Base-by-base conservation (phyloP, 352 stramenopile species). In the Phytophthora multivora region DNA sequence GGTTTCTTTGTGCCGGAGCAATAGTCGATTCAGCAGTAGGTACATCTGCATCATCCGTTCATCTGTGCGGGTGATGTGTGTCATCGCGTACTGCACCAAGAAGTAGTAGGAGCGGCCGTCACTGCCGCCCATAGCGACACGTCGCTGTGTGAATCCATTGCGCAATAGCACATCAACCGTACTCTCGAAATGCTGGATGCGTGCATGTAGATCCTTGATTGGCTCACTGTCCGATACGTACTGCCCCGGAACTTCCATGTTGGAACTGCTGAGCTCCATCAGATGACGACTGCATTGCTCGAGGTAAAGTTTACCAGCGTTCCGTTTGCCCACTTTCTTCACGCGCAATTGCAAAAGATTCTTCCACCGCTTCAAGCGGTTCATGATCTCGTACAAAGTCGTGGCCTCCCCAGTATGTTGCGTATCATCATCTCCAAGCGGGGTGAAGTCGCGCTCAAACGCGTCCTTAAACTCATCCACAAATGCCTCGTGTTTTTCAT, bases 21-120 rank as follows among this genome's bases (percentile, higher is more conserved):
- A 56, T 39, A 97, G 57, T 13, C 88, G 80, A 59, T 96, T 97
- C 31, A 97, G 66, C 60, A 98, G 69, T 46, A 95, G 59, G 66
- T 97, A 95, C 86, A 98, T 93, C 54, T 98, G 92, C 75, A 95
- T 94, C 77, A 97, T 95, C n/a, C 92, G 84, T 69, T 97, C 91
- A 70, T 98, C 91, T n/a, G 88, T 97, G 36, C 90, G 88, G 18
- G 92, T 98, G 48, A 96, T 93, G 73, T 98, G 89, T 18, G 92
- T 96, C 81, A 96, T 96, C 13, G 91, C 88, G 57, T 96, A 97
- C 64, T 98, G 92, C 26, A 97, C 89, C 49, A 98, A 42, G 66
- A 98, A 98, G 63, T 92, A 93, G 69, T 97, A 96, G 4, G 76
- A 63, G n/a, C 77, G 75, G 15, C 92, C 92, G 48, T 98, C 89